These are phyloP conservation scores for Saksenaea vasiformis DNA, from an alignment of 371 early-diverging fungal species.

Conservation along the genomic window DNA sequence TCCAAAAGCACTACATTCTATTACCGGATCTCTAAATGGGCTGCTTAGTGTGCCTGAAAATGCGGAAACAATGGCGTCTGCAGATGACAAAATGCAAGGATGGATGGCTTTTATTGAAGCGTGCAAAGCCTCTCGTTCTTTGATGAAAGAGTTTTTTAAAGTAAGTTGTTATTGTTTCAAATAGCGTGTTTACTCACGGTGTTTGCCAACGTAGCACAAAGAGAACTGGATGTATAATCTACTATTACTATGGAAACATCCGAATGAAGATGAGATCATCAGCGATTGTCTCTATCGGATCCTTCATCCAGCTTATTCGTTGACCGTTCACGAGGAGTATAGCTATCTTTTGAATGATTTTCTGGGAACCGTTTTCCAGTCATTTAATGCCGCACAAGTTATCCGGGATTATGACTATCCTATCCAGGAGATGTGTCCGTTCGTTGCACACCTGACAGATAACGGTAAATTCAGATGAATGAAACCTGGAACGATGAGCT, in stretches of 20 bases:
- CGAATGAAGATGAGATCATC: conserved; percentile 16
- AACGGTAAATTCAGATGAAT: conserved; percentile 4
- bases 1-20: conserved; percentile 7
- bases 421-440: neutral
- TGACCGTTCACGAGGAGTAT: conserved; percentile 21
- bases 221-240: conserved; percentile 26
- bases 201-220: conserved; percentile 6
- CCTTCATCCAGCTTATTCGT: conserved; percentile 19
- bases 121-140: conserved; percentile 20
- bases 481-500: neutral
- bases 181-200: neutral
- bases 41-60: neutral
- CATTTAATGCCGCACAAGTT: conserved; percentile 5
- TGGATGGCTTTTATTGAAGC: conserved; percentile 23
- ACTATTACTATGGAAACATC: conserved; percentile 26
- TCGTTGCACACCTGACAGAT: conserved; percentile 5
- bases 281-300: conserved; percentile 11
- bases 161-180: conserved; percentile 7
- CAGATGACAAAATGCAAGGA: conserved; percentile 3
- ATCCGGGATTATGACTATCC: conserved; percentile 16
- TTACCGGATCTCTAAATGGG: conserved; percentile 15
- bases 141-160: conserved; percentile 19
- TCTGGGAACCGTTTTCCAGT: conserved; percentile 17
- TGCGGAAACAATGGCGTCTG: neutral
- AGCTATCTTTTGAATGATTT: conserved; percentile 21